Conservation (phyloP, 2,329 filamentous ascomycete species). For the Penicillium sp. region DNA sequence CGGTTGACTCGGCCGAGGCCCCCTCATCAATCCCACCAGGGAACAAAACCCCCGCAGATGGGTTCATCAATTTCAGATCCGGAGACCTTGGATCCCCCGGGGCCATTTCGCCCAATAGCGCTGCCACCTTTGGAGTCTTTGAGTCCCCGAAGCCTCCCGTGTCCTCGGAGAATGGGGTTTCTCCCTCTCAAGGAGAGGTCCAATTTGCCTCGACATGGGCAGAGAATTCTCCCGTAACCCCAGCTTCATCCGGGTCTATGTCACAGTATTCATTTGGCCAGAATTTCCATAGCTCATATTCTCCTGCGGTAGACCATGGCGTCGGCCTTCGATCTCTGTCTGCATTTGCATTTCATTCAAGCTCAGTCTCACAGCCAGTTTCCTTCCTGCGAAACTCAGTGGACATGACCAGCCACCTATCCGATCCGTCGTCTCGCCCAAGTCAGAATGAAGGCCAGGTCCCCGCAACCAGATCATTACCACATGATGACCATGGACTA, state of each 20-base stretch:
- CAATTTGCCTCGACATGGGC: constrained; percentile 28
- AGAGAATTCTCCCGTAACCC: constrained; percentile 24
- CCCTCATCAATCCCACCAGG: constrained; percentile 11
- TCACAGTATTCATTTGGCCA: constrained; percentile 25
- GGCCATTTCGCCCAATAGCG: constrained; percentile 22
- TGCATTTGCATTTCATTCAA: constrained; percentile 37
- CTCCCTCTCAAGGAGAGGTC: constrained; percentile 19
- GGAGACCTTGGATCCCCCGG: constrained; percentile 20
- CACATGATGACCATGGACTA: constrained; percentile 14
- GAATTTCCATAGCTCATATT: constrained; percentile 26
- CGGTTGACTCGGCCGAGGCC: constrained; percentile 14
- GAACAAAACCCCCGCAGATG: constrained; percentile 20
- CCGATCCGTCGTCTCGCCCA: constrained; percentile 22
- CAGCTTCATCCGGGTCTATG: constrained; percentile 22
- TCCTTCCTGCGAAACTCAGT: constrained; percentile 41
- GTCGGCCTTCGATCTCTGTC: constrained; percentile 33
- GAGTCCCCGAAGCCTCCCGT: constrained; percentile 22
- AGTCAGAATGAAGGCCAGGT: constrained; percentile 10
- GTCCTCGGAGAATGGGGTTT: constrained; percentile 13
- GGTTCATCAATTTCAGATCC: constrained; percentile 16
- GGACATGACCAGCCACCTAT: constrained; percentile 44
- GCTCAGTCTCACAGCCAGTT: constrained; percentile 38
- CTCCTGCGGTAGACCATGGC: constrained; percentile 30
- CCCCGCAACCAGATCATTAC: background rate
- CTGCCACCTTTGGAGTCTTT: constrained; percentile 18